Base-by-base conservation (phyloP, 2,329 filamentous ascomycete genomes). In the Chaetothyriales sp. region DNA sequence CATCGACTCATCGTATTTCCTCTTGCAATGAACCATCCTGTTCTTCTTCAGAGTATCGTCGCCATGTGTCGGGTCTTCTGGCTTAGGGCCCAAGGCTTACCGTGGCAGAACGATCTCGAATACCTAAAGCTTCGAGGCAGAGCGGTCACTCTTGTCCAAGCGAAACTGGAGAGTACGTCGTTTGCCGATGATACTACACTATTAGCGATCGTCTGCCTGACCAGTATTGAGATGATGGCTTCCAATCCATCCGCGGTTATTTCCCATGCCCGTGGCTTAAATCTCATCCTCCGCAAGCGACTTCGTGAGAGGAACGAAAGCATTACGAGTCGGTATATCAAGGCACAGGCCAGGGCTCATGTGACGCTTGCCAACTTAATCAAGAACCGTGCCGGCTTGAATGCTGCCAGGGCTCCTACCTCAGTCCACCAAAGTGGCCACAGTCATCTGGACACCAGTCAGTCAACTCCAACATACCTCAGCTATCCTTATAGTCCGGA, bases 401-500 rank as follows among this genome's bases (percentile, higher is more conserved):
- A 15, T 39, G 32, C 32, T 39, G 12, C 32, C 32, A 39, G 32
- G 15, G 32, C 32, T 10, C 10, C 32, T 39, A 39, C 32, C 2
- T 39, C 32, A 15, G 15, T 39, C 10, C 12, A 39, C 32, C 32
- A 39, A 15, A 39, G 10, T 39, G 32, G 15, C 10, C 32, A 39
- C 10, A 39, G 32, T 15, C 32, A 10, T 39, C 32, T 39, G 32
- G 12, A 39, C 32, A 15, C 32, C 32, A 39, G 10, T 4, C 32
- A 39, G 10, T 5, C 10, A 39, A 15, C 32, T 15, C 43, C 62
- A 60, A 61, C 77, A 77, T 58, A 67, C 67, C 55, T 53, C 47
- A 48, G 12, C 2, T 49, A 54, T 43, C 55, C 55, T 4, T 55
- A 55, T 32, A 43, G 53, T 12, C 46, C 51, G 18, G 51, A 53